Evolutionary conservation across 495 filamentous ascomycete species (phyloP).

Genomic region (Penicillium maclennaniae): DNA sequence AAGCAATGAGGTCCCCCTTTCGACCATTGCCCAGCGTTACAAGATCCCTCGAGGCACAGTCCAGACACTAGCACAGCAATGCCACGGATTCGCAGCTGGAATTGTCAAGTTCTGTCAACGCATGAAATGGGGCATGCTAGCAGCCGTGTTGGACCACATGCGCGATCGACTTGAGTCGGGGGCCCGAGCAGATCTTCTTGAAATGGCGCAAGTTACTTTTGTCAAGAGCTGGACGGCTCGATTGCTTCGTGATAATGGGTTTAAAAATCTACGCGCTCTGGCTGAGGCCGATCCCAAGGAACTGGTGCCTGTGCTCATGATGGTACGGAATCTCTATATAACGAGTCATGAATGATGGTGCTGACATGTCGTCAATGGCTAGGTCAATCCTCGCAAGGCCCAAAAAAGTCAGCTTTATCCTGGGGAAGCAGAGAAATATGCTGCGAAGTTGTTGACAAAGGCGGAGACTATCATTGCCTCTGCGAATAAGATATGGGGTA

Average conservation of each 20-base stretch:
- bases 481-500: slow-evolving; percentile 73
- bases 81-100: slow-evolving; percentile 73
- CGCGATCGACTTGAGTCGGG: slow-evolving; percentile 71
- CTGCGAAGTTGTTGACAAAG: slow-evolving; percentile 59
- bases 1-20: slow-evolving; percentile 73
- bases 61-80: slow-evolving; percentile 70
- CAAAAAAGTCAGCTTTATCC: slow-evolving; percentile 54
- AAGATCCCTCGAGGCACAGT: slow-evolving; percentile 64
- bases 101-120: slow-evolving; percentile 72
- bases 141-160: slow-evolving; percentile 74
- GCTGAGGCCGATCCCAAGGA: slow-evolving; percentile 66
- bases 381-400: slow-evolving; percentile 50
- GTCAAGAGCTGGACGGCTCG: slow-evolving; percentile 76
- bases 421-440: slow-evolving; percentile 59
- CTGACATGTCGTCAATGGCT: background rate
- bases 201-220: slow-evolving; percentile 69
- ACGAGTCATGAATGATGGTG: background rate
- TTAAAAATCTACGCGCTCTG: slow-evolving; percentile 61
- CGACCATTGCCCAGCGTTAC: slow-evolving; percentile 66
- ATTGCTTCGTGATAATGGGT: slow-evolving; percentile 74
- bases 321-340: slow-evolving; percentile 37
- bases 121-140: slow-evolving; percentile 72
- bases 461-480: slow-evolving; percentile 66
- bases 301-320: slow-evolving; percentile 64
- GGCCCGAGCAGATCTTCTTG: slow-evolving; percentile 67